Evolutionary conservation across 495 filamentous ascomycete species (phyloP), one percentile per base, ranked within the genome.

Genomic region (Cetradonia linearis): DNA sequence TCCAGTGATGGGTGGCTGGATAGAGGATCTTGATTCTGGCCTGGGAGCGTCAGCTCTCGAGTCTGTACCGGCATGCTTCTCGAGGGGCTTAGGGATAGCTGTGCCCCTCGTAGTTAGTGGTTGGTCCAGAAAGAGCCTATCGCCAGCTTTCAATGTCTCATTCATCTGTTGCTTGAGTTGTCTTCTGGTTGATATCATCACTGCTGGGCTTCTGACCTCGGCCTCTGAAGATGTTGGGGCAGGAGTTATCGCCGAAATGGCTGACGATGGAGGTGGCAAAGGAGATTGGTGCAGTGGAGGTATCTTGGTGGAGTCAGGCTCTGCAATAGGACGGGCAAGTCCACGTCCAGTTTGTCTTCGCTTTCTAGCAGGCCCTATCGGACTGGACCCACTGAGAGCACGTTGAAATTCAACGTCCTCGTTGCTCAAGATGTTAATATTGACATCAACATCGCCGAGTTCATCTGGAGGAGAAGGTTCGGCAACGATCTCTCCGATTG

Each of bases 401-500:
- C 59, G 63, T 42, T 67, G 61, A 38, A 76, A 79, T 31, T 77
- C 72, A 18, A 67, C 59, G 56, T 80, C 77, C 1, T 78, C 76
- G 2, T 69, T 70, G 1, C 71, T 74, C 28, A 78, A 67, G 13
- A 79, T 68, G 23, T 69, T 69, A 40, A 78, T 69, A 20, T 73
- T 70, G 9, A 77, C 52, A 44, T 78, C 76, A n/a, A 72, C 70
- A 14, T 62, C 63, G 36, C 66, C 67, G 13, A 60, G 66, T 28
- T 66, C 68, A 42, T 71, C 68, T 34, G 72, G 69, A 3, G 77
- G 77, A 7, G 76, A 75, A 42, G 66, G 67, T 42, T 79, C 74
- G 0, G 70, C 70, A 6, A 73, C 75, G 63, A 80, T 79, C 25
- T 78, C 74, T 9, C 74, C 73, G 53, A 80, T 62, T 38, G 70